Percentiles rank a stretch among this genome's conserved stretches.
Evolutionary conservation across 257 asterid genomes (phyloP).

Genomic region (Rauvolfia tetraphylla): DNA sequence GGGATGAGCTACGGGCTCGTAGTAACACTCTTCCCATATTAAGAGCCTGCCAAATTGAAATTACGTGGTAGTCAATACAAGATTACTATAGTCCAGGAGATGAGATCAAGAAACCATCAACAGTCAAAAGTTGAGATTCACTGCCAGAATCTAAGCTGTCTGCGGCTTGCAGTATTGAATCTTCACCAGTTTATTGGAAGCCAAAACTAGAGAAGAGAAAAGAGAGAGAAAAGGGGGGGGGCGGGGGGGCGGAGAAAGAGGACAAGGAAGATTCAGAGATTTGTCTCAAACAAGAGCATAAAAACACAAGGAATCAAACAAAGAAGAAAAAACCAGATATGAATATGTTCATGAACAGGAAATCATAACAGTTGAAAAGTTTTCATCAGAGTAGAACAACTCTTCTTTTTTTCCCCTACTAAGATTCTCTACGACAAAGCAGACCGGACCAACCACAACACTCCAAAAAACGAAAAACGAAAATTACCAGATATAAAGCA

Average conservation of each 20-base stretch:
- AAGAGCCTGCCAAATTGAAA: slow-evolving; percentile 59
- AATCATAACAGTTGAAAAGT: slow-evolving; percentile 33
- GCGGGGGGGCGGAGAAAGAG: background rate
- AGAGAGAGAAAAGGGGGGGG: too few relatives aligned
- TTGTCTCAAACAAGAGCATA: slow-evolving; percentile 25
- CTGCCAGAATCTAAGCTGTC: slow-evolving; percentile 9
- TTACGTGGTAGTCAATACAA: slow-evolving; percentile 8
- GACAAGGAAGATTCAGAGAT: slow-evolving; percentile 28
- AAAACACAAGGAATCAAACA: slow-evolving; percentile 39
- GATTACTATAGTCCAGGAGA: background rate
- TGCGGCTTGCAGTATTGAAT: slow-evolving; percentile 1
- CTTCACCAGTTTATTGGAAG: slow-evolving; percentile 14
- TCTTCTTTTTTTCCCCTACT: slow-evolving; percentile 20
- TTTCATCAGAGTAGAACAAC: slow-evolving; percentile 28
- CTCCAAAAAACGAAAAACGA: slow-evolving; percentile 49
- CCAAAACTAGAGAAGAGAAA: too few relatives aligned
- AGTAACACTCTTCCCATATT: slow-evolving; percentile 89
- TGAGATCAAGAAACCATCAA: background rate
- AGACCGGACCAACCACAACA: slow-evolving; percentile 52
- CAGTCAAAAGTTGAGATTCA: slow-evolving; percentile 3
- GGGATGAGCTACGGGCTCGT: slow-evolving; percentile 39
- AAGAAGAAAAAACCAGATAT: slow-evolving; percentile 36
- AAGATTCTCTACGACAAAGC: slow-evolving; percentile 62
- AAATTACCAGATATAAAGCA: slow-evolving; percentile 36
- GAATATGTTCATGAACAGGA: slow-evolving; percentile 31